A percentile compares a stretch with the other conserved stretches of the same genome.
phyloP scores from a whole-genome alignment of 2,329 filamentous ascomycete species.

The Trichoderma oligosporum region DNA sequence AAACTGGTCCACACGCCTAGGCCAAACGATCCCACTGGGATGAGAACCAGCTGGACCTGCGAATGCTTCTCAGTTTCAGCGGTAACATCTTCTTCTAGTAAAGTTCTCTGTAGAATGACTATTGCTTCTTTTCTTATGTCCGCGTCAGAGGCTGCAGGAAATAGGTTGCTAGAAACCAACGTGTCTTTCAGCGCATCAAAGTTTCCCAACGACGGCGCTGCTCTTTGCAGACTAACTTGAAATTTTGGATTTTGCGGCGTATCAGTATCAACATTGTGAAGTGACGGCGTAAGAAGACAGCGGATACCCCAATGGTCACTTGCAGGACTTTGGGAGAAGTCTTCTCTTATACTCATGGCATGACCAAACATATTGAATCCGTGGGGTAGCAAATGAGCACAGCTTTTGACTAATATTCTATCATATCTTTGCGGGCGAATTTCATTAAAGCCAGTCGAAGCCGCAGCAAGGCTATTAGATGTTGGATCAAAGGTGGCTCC shows the following conservation, averaged over 20 bases:
- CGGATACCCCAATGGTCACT: constrained; percentile 60
- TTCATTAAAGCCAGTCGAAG: constrained; percentile 45
- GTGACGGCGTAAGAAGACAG: constrained; percentile 35
- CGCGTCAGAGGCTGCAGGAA: constrained; percentile 47
- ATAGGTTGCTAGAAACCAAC: constrained; percentile 37
- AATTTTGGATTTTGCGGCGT: not conserved
- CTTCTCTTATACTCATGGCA: constrained; percentile 2
- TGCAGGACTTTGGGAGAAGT: constrained; percentile 29
- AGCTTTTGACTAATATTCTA: constrained; percentile 53
- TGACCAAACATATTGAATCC: constrained; percentile 57
- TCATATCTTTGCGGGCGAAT: constrained; percentile 63
- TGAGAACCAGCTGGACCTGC: constrained; percentile 44
- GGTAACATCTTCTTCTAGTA: constrained; percentile 34
- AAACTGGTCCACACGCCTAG: constrained; percentile 57
- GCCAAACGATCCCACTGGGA: constrained; percentile 63
- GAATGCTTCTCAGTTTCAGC: constrained; percentile 18
- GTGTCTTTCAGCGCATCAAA: constrained; percentile 36
- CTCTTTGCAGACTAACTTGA: constrained; percentile 31
- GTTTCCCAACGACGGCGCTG: constrained; percentile 31
- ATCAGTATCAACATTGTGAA: not conserved
- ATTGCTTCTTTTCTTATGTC: constrained; percentile 43
- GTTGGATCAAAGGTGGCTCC: constrained; percentile 63
- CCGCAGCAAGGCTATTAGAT: constrained; percentile 52
- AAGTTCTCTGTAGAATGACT: constrained; percentile 40
- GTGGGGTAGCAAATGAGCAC: constrained; percentile 31